These are phyloP conservation scores for Jimgerdemannia flammicorona DNA, from an alignment of 192 early-diverging fungal species.

Conservation along the genomic window DNA sequence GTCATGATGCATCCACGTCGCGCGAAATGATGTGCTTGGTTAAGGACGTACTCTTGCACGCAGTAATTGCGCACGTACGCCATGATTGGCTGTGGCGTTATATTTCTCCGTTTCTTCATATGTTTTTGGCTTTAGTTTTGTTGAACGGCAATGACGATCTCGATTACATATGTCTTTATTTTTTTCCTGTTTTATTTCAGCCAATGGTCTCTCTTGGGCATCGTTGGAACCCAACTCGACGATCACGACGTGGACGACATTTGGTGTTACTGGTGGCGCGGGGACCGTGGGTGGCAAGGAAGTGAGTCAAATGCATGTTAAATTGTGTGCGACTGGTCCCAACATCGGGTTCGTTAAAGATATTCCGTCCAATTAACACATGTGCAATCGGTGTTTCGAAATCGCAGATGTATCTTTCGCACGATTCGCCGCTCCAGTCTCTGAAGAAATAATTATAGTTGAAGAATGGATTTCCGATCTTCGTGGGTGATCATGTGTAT, in stretches of 20 bases:
- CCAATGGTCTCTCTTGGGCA: conserved; percentile 82
- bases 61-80: neutral
- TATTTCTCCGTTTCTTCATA: neutral
- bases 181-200: conserved; percentile 8
- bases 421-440: neutral
- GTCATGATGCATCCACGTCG: neutral
- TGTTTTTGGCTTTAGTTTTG: neutral
- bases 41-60: too few relatives aligned
- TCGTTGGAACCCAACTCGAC: conserved; percentile 64
- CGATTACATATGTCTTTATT: neutral
- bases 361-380: neutral
- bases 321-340: neutral
- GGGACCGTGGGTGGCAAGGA: conserved; percentile 70
- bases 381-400: neutral
- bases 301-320: conserved; percentile 44
- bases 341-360: neutral
- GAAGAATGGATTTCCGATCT: neutral
- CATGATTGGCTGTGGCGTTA: neutral
- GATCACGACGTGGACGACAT: conserved; percentile 77
- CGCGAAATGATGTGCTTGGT: too few relatives aligned
- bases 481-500: neutral
- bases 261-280: conserved; percentile 67
- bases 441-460: neutral
- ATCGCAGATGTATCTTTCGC: neutral
- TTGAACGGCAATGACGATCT: neutral